phyloP scores from a whole-genome alignment of 495 filamentous ascomycete genomes.

The Neurospora tetraspora region DNA sequence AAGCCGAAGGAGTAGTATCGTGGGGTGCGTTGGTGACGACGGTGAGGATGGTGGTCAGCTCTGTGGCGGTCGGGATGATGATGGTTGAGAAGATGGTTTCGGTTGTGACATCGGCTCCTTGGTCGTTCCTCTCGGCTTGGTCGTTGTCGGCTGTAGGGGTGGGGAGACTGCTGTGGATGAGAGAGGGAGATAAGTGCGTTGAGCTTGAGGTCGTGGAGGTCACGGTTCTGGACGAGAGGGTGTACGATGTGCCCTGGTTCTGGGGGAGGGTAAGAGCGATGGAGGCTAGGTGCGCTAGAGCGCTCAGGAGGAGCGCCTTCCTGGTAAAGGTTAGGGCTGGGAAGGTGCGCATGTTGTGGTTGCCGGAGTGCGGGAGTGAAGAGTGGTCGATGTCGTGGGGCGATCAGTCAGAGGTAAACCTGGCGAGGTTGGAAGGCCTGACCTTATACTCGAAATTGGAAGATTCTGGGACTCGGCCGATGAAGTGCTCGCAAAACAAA shows the following conservation, averaged over 20 bases:
- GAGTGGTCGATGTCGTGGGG: background rate
- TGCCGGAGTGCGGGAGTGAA: background rate
- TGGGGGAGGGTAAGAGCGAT: background rate
- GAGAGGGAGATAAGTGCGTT: background rate
- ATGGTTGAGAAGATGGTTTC: background rate
- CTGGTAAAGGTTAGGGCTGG: background rate
- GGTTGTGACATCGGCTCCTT: background rate
- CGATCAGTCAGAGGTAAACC: background rate
- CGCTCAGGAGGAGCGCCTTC: background rate
- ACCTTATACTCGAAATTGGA: background rate
- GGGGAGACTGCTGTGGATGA: background rate
- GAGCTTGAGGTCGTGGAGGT: background rate
- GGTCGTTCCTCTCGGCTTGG: background rate
- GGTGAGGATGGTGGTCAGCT: background rate
- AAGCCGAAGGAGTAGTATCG: background rate
- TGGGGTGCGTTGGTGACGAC: background rate
- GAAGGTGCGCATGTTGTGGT: background rate
- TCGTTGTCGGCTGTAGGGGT: background rate
- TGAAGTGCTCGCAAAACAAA: background rate
- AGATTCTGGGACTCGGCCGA: background rate
- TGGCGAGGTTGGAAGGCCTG: background rate
- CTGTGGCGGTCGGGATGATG: background rate
- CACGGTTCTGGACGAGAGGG: background rate
- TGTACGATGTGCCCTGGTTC: background rate
- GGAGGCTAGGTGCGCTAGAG: background rate